These are phyloP conservation scores for Punica granatum DNA, from an alignment of 345 rosid genomes.

Conservation along the genomic window DNA sequence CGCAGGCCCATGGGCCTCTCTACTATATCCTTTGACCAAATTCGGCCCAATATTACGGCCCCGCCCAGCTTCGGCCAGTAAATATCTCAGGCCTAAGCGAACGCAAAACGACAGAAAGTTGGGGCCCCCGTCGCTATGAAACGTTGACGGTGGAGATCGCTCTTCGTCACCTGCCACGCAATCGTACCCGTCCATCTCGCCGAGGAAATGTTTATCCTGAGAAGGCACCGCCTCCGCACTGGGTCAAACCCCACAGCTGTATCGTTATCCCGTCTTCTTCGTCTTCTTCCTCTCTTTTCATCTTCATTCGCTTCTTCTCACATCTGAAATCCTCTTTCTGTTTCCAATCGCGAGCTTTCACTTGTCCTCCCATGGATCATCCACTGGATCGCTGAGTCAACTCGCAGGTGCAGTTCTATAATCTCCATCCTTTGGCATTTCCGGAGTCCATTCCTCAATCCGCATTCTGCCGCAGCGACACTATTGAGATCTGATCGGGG, in stretches of 20 bases:
- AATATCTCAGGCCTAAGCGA: neutral
- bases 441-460: neutral
- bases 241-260: neutral
- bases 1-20: neutral
- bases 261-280: neutral
- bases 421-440: neutral
- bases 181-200: constrained; percentile 2
- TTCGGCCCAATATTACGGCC: neutral
- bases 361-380: neutral
- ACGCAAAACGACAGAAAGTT: neutral
- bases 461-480: neutral
- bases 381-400: neutral
- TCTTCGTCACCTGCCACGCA: neutral
- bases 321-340: neutral
- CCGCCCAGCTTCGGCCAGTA: neutral
- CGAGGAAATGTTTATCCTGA: neutral
- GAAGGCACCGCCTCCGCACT: neutral
- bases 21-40: neutral
- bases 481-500: neutral
- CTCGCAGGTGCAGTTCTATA: neutral
- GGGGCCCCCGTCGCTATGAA: neutral
- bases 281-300: neutral
- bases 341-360: neutral
- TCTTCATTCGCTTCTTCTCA: neutral
- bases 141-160: neutral